Evolutionary conservation across 106 monocot species (phyloP), one percentile per base, ranked within the genome.

Genomic region (Platanthera zijinensis): DNA sequence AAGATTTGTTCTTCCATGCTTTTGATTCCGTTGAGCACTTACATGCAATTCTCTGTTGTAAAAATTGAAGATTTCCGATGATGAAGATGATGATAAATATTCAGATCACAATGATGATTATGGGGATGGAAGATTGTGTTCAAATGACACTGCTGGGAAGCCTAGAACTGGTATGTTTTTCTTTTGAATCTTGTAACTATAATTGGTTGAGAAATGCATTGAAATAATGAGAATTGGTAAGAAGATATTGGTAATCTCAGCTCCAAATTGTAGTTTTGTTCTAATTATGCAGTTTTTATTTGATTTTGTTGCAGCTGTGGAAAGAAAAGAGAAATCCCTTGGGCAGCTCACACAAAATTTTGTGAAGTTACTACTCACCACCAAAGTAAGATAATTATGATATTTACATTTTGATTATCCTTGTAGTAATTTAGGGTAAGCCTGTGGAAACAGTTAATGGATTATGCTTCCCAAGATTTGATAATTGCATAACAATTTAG

Each of bases 271-370:
- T 32, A 9, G 14, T 67, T 39, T 25, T 67, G 18, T 2, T 77
- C 50, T 68, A 32, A 68, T 77, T 51, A 66, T 66, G 4, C 13
- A 70, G 25, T 25, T 7, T 70, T 14, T 5, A 70, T 48, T 45
- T 72, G 18, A 14, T 72, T 51, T 72, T 50, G 5, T 51, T 46
- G 51, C 72, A 72, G 72, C 51, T 72, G 39, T 22, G 7, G 87
- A 89, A 54, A 83, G 89, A 76, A 93, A 78, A 63, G 97, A 97
- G 80, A 97, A 97, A 63, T 97, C 94, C 0, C 80, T 97, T 28
- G 97, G 94, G 9, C 83, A 82, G 77, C 93, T 97, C 50, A 94
- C 93, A 2, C 91, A 91, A 82, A 94, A 94, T 70, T 97, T 97
- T 79, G 89, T 97, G 30, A 97, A 91, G 66, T 89, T 97, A 48